Evolutionary conservation across 2,329 filamentous ascomycete genomes (phyloP), one percentile per base, ranked within the genome.

Genomic region (Aquanectria penicillioides): DNA sequence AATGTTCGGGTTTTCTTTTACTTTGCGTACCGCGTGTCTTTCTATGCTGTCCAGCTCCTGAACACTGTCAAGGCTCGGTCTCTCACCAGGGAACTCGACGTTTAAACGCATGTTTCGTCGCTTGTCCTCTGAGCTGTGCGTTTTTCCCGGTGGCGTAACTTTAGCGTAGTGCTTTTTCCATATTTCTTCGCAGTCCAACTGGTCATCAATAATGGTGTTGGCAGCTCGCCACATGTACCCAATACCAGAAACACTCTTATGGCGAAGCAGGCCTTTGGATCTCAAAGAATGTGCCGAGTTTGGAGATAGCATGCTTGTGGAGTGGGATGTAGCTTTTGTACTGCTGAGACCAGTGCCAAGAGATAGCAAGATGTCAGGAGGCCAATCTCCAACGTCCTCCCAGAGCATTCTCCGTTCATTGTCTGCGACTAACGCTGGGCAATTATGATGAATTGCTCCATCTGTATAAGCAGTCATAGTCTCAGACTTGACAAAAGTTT

Each of bases 361-460:
- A 9, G 48, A 52, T n/a, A 52, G 22, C 18, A 43, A 41, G n/a
- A 52, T 33, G 8, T 52, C 48, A 4, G 37, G 48, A 3, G 37
- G 36, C 48, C 48, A 43, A 20, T 52, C 38, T 12, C 36, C 34
- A 11, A 43, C 37, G 4, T 52, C 48, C 9, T 52, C 48, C 48
- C 37, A 52, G 9, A 52, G 37, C 4, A 52, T 36, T n/a, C 29
- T 43, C n/a, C 48, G 18, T 18, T 52, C 48, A 12, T 43, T 23
- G 22, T 52, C 48, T 20, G 48, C 48, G 10, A 50, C 33, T 26
- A 44, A 11, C 1, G 10, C 50, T 12, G 50, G 50, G 18, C 50
- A 54, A 28, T 54, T 54, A 25, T 54, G 29, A 17, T 54, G 29
- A 20, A 54, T 46, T 6, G 50, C 50, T 1, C 50, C 50, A 37